A percentile compares a stretch with the other conserved stretches of the same genome.
phyloP scores from a whole-genome alignment of 2,329 filamentous ascomycete genomes.

The Mariannaea sp. region DNA sequence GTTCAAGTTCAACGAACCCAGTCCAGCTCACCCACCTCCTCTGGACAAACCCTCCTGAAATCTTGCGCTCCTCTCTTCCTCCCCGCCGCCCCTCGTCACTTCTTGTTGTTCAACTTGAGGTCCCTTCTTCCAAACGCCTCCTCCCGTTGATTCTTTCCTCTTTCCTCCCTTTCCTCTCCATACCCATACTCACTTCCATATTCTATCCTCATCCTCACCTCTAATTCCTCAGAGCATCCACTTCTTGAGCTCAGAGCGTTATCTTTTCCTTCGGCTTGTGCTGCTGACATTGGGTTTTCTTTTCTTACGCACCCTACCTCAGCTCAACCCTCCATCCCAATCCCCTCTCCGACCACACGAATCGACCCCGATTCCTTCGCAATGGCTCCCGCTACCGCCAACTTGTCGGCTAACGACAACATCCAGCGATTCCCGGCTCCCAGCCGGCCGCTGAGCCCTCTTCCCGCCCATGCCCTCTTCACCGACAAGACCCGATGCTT shows the following conservation, averaged over 20 bases:
- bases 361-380: constrained; percentile 34
- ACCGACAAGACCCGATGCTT: constrained; percentile 99
- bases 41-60: constrained; percentile 37
- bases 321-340: constrained; percentile 24
- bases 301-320: constrained; percentile 20
- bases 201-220: constrained; percentile 21
- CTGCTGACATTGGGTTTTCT: constrained; percentile 31
- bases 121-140: constrained; percentile 31
- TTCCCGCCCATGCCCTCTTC: constrained; percentile 89
- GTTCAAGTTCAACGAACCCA: constrained; percentile 37
- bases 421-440: constrained; percentile 95
- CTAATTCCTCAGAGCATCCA: constrained; percentile 38
- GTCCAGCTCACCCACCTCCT: constrained; percentile 34
- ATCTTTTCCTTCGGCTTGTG: constrained; percentile 18
- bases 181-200: not conserved
- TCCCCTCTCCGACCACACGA: constrained; percentile 25
- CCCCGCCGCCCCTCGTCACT: constrained; percentile 26
- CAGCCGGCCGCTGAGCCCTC: constrained; percentile 88
- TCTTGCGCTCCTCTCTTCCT: constrained; percentile 31
- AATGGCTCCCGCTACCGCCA: constrained; percentile 62
- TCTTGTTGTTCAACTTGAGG: constrained; percentile 32
- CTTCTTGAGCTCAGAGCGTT: constrained; percentile 36
- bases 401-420: constrained; percentile 91
- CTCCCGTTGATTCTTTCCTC: constrained; percentile 29
- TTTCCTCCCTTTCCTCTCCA: constrained; percentile 11